Evolutionary conservation across 306 rosid species (phyloP).

Genomic region (Dryas octopetala): DNA sequence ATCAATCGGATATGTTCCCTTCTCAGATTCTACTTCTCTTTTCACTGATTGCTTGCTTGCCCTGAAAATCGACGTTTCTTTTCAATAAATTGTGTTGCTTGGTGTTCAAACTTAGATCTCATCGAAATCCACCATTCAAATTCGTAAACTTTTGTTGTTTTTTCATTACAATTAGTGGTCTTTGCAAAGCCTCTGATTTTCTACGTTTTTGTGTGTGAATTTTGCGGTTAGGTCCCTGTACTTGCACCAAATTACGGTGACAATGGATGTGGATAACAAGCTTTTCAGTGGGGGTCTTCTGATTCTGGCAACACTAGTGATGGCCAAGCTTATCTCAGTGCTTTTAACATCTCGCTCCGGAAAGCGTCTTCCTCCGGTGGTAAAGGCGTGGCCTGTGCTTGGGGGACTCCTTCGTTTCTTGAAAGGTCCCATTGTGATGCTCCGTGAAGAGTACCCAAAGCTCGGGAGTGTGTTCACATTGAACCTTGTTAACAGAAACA

Average conservation of each 20-base stretch:
- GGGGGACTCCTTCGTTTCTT: conserved; percentile 72
- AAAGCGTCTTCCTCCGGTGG: conserved; percentile 62
- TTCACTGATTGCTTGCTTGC: neutral
- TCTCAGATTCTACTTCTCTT: neutral
- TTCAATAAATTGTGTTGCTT: neutral
- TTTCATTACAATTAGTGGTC: neutral
- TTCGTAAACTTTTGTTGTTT: neutral
- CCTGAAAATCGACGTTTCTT: neutral
- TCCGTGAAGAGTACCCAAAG: conserved; percentile 75
- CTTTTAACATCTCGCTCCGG: conserved; percentile 46
- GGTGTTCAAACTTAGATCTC: conserved; percentile 3
- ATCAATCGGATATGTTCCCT: neutral
- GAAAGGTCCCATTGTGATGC: conserved; percentile 81
- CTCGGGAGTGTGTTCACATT: conserved; percentile 85
- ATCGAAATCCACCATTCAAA: neutral
- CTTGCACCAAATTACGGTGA: neutral
- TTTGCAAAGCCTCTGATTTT: neutral
- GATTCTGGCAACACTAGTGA: conserved; percentile 55
- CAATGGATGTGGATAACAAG: conserved; percentile 42
- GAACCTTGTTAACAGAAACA: conserved; percentile 58
- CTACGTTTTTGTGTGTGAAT: neutral
- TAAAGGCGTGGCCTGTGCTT: conserved; percentile 52
- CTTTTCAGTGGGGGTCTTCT: conserved; percentile 51
- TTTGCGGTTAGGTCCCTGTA: conserved; percentile 7
- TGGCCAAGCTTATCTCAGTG: conserved; percentile 54